Evolutionary conservation across 139 green algal genomes (phyloP), one percentile per base, ranked within the genome.

Genomic region (Coelastrella sp.): DNA sequence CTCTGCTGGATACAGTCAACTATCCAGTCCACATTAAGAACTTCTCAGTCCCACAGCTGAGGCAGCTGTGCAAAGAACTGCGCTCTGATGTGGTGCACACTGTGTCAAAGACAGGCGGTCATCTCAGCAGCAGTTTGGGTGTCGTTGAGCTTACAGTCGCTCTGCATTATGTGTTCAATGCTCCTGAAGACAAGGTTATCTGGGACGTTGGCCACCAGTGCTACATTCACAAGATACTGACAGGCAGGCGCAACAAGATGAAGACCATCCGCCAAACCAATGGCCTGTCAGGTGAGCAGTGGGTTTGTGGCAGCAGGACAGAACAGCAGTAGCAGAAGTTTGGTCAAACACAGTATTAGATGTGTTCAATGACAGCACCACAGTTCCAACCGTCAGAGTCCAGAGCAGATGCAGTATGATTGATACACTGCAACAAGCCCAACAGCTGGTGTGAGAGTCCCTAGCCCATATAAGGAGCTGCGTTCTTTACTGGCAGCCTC

Each of bases 141-240:
- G 98, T 99, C 25, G 94, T 98, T 21, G 98, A 99, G 90, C 93
- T 99, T 25, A 99, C 97, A 0, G 96, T 99, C 7, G 98, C 98
- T 2, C 85, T 99, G 87, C 97, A 99, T 88, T 95, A 99, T 85
- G 97, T 99, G 30, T 99, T 99, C 86, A 98, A 99, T 88, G 91
- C 90, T 6, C 98, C 98, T 1, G 92, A 97, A 48, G 96, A 99
- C 91, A 98, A 98, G 80, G 93, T 99, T 66, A 96, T 99, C 45
- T 99, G 91, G 87, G 97, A 99, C 73, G 97, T 99, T 25, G 90
- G 91, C 30, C 93, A 97, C 84, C 96, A 99, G 91, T 95, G 96
- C 0, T 99, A 99, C 85, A 94, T 94, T 11, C 97, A 99, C 90
- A 99, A 99, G 87, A 99, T 99, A 63, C 88, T 99, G 67, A 99